A percentile compares a stretch with the other conserved stretches of the same genome.
These are phyloP conservation scores for Leccinellum rugosiceps DNA, from an alignment of 768 basidiomycete species.

Conservation along the genomic window DNA sequence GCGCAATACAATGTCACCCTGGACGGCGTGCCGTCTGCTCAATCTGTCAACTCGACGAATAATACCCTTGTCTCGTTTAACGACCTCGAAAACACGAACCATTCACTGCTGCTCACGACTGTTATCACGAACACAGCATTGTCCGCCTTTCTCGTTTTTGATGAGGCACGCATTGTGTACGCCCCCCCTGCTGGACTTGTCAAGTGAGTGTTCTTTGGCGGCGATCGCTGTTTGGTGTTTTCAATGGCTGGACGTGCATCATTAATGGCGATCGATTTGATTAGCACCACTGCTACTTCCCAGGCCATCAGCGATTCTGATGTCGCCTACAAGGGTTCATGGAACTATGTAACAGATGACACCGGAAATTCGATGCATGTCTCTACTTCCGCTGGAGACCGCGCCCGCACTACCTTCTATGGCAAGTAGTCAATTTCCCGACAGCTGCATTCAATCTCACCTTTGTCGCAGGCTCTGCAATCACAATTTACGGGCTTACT, in stretches of 20 bases:
- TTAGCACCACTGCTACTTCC: constrained; percentile 35
- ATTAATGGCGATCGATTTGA: constrained; percentile 22
- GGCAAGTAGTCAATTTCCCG: constrained; percentile 36
- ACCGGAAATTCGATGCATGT: constrained; percentile 30
- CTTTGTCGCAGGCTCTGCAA: constrained; percentile 49
- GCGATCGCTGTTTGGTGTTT: constrained; percentile 2
- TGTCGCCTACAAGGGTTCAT: constrained; percentile 53
- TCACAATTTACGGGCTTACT: constrained; percentile 58
- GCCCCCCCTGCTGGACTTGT: constrained; percentile 27
- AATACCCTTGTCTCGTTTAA: constrained; percentile 49
- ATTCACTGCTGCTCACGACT: constrained; percentile 55
- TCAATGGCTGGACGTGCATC: constrained; percentile 7
- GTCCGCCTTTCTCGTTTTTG: constrained; percentile 50
- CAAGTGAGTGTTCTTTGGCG: constrained; percentile 34
- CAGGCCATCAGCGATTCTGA: constrained; percentile 41
- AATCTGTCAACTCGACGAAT: constrained; percentile 25
- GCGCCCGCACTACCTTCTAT: constrained; percentile 40
- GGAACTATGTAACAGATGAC: constrained; percentile 42
- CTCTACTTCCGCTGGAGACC: constrained; percentile 44
- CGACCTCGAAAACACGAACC: constrained; percentile 45
- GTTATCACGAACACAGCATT: constrained; percentile 34
- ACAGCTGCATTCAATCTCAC: background rate
- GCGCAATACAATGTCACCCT: constrained; percentile 48
- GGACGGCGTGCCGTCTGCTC: constrained; percentile 41
- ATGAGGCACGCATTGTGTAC: constrained; percentile 51